Conservation (phyloP, 768 basidiomycete genomes). For the Inosperma sp. region DNA sequence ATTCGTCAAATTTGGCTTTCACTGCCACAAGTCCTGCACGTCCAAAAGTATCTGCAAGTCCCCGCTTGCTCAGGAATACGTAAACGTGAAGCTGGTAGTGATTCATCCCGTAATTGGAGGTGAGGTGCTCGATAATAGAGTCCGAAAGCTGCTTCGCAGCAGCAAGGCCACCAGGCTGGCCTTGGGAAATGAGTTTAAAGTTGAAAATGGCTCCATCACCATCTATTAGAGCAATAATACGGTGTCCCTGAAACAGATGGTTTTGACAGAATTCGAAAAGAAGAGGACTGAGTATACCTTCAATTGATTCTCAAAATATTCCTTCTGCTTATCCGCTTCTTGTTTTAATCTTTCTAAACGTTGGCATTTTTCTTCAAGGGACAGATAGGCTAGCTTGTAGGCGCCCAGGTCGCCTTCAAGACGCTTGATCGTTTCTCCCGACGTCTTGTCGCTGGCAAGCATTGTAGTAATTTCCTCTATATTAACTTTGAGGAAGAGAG, state of each 20-base stretch:
- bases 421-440: conserved; percentile 29
- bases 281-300: conserved; percentile 27
- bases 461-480: conserved; percentile 39
- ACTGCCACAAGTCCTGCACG: conserved; percentile 34
- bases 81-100: conserved; percentile 58
- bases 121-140: conserved; percentile 35
- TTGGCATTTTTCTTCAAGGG: conserved; percentile 33
- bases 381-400: conserved; percentile 40
- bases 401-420: conserved; percentile 40
- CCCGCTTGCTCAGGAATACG: conserved; percentile 60
- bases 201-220: conserved; percentile 64
- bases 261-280: neutral
- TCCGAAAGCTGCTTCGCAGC: conserved; percentile 50
- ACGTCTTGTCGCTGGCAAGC: conserved; percentile 28
- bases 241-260: conserved; percentile 34
- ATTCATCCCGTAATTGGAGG: conserved; percentile 30
- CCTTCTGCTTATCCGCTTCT: conserved; percentile 36
- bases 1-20: conserved; percentile 53
- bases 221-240: conserved; percentile 53
- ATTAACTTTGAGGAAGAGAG: neutral
- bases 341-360: conserved; percentile 31
- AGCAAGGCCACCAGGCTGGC: conserved; percentile 52
- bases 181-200: conserved; percentile 46
- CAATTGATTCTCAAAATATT: conserved; percentile 37
- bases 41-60: conserved; percentile 49